Evolutionary conservation across 345 rosid species (phyloP).

Genomic region (Arabidopsis arenosa): DNA sequence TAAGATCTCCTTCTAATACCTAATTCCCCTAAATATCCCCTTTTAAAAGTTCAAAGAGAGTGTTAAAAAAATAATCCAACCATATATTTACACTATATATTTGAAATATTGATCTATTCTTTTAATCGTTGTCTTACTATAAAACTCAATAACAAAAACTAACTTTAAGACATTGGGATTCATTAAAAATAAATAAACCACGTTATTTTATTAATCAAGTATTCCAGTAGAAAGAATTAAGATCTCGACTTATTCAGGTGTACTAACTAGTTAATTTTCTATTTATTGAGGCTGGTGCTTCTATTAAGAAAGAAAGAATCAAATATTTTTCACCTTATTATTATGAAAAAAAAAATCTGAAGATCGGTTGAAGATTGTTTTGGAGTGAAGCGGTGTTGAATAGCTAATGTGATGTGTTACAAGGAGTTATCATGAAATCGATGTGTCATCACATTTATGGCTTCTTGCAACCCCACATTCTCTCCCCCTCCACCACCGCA

Average conservation of each 20-base stretch:
- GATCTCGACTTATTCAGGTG: not conserved
- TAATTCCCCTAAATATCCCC: no score
- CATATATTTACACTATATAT: not conserved
- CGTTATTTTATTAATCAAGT: not conserved
- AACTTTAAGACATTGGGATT: not conserved
- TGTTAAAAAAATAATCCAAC: not conserved
- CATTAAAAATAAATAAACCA: not conserved
- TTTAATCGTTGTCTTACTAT: not conserved
- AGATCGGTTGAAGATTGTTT: not conserved
- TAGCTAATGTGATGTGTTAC: constrained; percentile 41
- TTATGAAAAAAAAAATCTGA: not conserved
- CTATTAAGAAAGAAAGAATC: not conserved
- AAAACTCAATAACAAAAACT: not conserved
- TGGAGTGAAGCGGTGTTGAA: constrained; percentile 30
- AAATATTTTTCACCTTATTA: not conserved
- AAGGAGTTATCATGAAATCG: constrained; percentile 41
- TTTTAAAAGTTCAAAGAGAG: not conserved
- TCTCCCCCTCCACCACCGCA: constrained; percentile 28
- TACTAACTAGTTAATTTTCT: not conserved
- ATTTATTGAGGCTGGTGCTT: not conserved
- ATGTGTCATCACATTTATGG: constrained; percentile 42
- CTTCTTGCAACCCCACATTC: constrained; percentile 30
- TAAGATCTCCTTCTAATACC: no score
- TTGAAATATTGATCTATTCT: not conserved
- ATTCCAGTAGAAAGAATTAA: not conserved